Base-by-base conservation (phyloP, 2,329 filamentous ascomycete genomes). In the Neoascochyta sp. region DNA sequence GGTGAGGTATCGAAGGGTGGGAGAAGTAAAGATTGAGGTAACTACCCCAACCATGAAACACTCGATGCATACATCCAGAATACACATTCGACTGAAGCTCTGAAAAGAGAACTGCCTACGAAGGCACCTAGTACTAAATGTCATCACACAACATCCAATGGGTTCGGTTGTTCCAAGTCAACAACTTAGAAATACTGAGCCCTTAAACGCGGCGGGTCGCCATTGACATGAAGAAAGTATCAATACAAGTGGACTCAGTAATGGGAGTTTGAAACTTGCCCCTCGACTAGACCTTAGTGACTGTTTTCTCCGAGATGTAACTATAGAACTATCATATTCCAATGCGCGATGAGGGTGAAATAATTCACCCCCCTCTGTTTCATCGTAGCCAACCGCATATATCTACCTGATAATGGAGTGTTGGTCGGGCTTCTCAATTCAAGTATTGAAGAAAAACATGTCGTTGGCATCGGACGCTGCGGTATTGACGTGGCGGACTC, bases 331-430 rank as follows among this genome's bases (percentile, higher is more conserved):
- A 21, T 16, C 23, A 25, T 18, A 31, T 31, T 13, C 22, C 24
- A 9, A 9, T 31, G 13, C 29, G 29, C 22, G 29, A 31, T 14
- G 21, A 26, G 14, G 22, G 25, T 16, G 29, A 31, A n/a, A 25
- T 16, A 9, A 31, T 31, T 21, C 29, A 31, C n/a, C 20, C 22
- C 29, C 17, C 22, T 31, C 9, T 31, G 20, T 22, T 31, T 26
- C 22, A 31, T 31, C 7, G 29, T 31, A 31, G 29, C 29, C 29
- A 22, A 31, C 12, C 29, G 23, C n/a, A 11, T 25, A 10, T 16
- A 25, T 12, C 23, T 31, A 7, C 14, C 11, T 12, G 16, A 14
- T 9, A 25, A 31, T 4, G 29, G 29, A 10, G 22, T 31, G 22
- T 16, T 31, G 12, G 29, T 31, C 16, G 16, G 24, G 17, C 12